Evolutionary conservation across 169 alveolate genomes (phyloP).

Genomic region (Plasmodium berghei): DNA sequence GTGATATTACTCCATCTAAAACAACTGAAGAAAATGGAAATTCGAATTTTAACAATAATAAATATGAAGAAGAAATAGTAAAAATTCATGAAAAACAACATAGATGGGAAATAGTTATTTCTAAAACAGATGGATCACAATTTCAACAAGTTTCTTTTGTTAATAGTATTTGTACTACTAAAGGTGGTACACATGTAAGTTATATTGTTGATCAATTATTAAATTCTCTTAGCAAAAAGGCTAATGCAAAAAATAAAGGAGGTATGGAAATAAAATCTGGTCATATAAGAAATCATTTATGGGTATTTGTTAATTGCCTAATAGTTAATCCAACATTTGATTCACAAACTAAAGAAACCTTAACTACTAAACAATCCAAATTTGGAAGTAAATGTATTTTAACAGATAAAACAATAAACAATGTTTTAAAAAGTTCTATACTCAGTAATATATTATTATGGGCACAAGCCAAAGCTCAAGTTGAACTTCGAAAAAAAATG

Average conservation of each 20-base stretch:
- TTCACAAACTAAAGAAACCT: slow-evolving; percentile 98
- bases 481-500: slow-evolving; percentile 91
- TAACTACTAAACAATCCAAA: slow-evolving; percentile 93
- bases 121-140: slow-evolving; percentile 92
- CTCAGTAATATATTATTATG: slow-evolving; percentile 93
- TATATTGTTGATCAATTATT: slow-evolving; percentile 96
- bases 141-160: slow-evolving; percentile 99
- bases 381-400: slow-evolving; percentile 93
- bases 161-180: slow-evolving; percentile 97
- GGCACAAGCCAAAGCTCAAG: slow-evolving; percentile 95
- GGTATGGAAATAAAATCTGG: slow-evolving; percentile 94
- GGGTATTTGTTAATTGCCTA: slow-evolving; percentile 97
- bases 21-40: slow-evolving; percentile 4
- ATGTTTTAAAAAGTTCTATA: slow-evolving; percentile 91
- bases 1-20: slow-evolving; percentile 18
- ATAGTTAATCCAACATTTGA: slow-evolving; percentile 99
- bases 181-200: slow-evolving; percentile 99
- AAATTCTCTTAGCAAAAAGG: slow-evolving; percentile 92
- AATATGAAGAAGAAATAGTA: slow-evolving; percentile 79
- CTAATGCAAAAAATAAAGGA: slow-evolving; percentile 95
- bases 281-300: slow-evolving; percentile 94
- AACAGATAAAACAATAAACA: slow-evolving; percentile 92
- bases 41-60: slow-evolving; percentile 3
- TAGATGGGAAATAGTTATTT: slow-evolving; percentile 91
- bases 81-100: slow-evolving; percentile 83